Percentiles rank a stretch among this genome's conserved stretches.
Evolutionary conservation across 306 rosid species (phyloP).

Genomic region (Medicago arabica): DNA sequence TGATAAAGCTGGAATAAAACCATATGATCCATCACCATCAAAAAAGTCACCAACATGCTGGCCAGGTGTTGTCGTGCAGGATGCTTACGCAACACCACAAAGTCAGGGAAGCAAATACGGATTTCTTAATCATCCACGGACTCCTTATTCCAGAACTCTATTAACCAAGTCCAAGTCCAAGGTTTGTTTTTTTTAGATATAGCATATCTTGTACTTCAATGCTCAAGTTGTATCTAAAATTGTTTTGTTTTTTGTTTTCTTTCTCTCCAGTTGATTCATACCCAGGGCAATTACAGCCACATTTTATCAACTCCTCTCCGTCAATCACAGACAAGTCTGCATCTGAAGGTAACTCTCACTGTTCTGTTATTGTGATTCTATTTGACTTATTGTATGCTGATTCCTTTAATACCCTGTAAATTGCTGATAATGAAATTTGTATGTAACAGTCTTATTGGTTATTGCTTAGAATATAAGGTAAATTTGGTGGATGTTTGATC

Average conservation of each 20-base stretch:
- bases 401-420: slow-evolving; percentile 7
- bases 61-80: slow-evolving; percentile 85
- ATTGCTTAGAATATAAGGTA: not conserved
- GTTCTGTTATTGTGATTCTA: slow-evolving; percentile 17
- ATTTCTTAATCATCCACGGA: slow-evolving; percentile 71
- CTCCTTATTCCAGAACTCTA: slow-evolving; percentile 90
- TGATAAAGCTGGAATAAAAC: slow-evolving; percentile 53
- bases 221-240: slow-evolving; percentile 7
- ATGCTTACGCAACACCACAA: slow-evolving; percentile 68
- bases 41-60: slow-evolving; percentile 68
- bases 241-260: not conserved
- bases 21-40: slow-evolving; percentile 57
- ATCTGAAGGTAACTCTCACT: slow-evolving; percentile 60
- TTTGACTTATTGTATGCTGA: slow-evolving; percentile 16
- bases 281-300: slow-evolving; percentile 50
- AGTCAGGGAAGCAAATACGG: slow-evolving; percentile 70
- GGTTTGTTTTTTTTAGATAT: slow-evolving; percentile 53
- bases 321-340: slow-evolving; percentile 53
- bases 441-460: not conserved
- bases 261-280: slow-evolving; percentile 54
- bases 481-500: not conserved
- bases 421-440: slow-evolving; percentile 12
- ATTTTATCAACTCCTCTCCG: slow-evolving; percentile 53
- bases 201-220: slow-evolving; percentile 31
- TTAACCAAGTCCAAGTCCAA: slow-evolving; percentile 74